Evolutionary conservation across 495 filamentous ascomycete species (phyloP).

Genomic region (Friedmanniomyces simplex): DNA sequence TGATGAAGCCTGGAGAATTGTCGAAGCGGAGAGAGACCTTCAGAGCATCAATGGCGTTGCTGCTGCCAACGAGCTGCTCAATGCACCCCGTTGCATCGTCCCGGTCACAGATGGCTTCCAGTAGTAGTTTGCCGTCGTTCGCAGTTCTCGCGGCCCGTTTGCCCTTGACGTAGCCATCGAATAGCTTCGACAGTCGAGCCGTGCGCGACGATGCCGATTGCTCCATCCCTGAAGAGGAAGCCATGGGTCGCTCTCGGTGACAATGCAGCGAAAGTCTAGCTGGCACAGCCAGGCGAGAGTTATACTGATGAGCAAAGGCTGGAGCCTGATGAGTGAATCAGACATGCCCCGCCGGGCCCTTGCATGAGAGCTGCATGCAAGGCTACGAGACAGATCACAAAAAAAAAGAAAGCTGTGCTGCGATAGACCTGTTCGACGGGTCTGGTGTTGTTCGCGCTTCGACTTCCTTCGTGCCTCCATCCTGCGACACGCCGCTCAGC

Average conservation of each 20-base stretch:
- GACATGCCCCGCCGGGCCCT: neutral
- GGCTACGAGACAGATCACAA: neutral
- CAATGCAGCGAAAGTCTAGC: no score
- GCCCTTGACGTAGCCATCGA: constrained; percentile 23
- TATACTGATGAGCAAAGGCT: no score
- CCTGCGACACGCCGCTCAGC: neutral
- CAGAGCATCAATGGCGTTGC: constrained; percentile 39
- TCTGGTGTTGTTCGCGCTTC: no score
- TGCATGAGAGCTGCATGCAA: neutral
- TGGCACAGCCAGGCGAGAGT: no score
- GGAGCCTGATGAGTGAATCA: neutral
- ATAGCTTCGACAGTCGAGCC: neutral
- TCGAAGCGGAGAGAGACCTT: constrained; percentile 41
- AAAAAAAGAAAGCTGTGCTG: neutral
- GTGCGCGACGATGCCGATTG: neutral
- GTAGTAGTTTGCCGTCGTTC: constrained; percentile 44
- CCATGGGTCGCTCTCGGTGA: neutral
- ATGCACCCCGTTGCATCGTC: constrained; percentile 40
- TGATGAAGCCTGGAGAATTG: constrained; percentile 42
- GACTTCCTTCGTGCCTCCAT: no score
- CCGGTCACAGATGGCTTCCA: constrained; percentile 49
- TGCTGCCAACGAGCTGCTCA: constrained; percentile 44
- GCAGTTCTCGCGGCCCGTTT: constrained; percentile 26
- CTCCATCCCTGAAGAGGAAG: neutral
- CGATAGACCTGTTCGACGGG: no score